Evolutionary conservation across 139 green algal genomes (phyloP), one percentile per base, ranked within the genome.

Genomic region (Asterochloris sp.): DNA sequence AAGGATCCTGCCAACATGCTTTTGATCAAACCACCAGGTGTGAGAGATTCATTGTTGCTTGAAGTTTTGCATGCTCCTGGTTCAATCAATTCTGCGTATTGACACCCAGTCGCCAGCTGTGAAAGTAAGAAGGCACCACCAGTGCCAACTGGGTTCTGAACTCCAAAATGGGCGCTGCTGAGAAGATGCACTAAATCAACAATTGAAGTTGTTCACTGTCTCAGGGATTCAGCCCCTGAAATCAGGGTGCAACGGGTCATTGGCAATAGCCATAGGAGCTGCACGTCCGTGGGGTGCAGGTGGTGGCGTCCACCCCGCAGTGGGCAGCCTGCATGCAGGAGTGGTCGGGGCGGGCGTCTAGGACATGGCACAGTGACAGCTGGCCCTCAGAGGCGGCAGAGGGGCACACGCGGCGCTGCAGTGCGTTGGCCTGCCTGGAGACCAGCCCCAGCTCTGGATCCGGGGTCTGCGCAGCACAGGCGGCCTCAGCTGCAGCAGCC

Each of bases 221-320:
- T 26, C 66, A 71, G 17, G 66, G 19, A 71, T 6, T 2, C 66
- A 71, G 17, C 17, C 21, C 17, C 19, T 24, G 14, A 47, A 76
- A n/a, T 76, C 23, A 21, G 19, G 66, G 66, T 19, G 67, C 28
- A 24, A 54, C 14, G 76, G 17, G 24, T 61, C 73, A 16, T 77
- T 80, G 76, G 54, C 76, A 80, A 28, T 69, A 80, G 13, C 23
- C 60, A 69, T 80, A 62, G 24, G 38, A 61, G 47, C 54, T 80
- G 60, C 76, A 80, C 12, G 21, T 27, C 61, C 76, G 67, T 23
- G 21, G 60, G 68, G 60, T 61, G 14, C 76, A 80, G 23, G 76
- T 60, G 13, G 68, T n/a, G 23, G 60, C 68, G 6, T 85, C 82
- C 62, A 85, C 75, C 23, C 82, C 82, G 54, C 82, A 85, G 23